A percentile compares a stretch with the other conserved stretches of the same genome.
Conservation (phyloP, 164 flowering plant genomes). For the Euptelea pleiosperma region DNA sequence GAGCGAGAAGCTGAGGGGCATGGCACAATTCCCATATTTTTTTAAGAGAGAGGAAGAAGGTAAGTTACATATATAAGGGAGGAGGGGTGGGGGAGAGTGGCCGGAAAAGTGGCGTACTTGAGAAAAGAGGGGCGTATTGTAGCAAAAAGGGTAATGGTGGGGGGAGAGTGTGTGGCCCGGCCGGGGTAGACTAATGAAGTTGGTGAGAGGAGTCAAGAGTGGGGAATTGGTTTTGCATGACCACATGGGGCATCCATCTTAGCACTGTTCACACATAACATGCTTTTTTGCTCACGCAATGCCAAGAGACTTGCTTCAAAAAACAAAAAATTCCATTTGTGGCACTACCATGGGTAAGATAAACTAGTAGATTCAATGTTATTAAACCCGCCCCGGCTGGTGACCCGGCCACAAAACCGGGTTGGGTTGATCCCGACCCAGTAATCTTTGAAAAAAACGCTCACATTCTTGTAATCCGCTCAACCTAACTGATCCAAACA, state of each 20-base stretch:
- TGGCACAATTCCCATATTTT: slow-evolving; percentile 39
- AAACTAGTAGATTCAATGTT: no score
- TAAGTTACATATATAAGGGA: neutral
- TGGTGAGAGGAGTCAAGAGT: neutral
- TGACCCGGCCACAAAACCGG: no score
- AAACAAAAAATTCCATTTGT: no score
- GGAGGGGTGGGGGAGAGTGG: slow-evolving; percentile 4
- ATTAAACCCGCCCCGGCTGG: no score
- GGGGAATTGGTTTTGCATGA: slow-evolving; percentile 2
- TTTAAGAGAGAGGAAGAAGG: neutral
- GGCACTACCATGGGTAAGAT: no score
- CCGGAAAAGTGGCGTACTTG: neutral
- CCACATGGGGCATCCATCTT: neutral
- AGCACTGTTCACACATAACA: no score
- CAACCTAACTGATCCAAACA: no score
- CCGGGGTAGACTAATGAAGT: neutral
- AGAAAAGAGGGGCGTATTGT: slow-evolving; percentile 4
- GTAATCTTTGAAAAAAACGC: no score
- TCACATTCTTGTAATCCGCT: no score
- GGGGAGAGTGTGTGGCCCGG: neutral
- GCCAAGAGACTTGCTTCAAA: no score
- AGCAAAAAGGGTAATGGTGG: neutral
- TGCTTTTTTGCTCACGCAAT: no score
- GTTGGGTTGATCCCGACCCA: no score
- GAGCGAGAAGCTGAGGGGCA: slow-evolving; percentile 30